Evolutionary conservation across 257 asterid species (phyloP), one percentile per base, ranked within the genome.

Genomic region (Solanum virginianum): DNA sequence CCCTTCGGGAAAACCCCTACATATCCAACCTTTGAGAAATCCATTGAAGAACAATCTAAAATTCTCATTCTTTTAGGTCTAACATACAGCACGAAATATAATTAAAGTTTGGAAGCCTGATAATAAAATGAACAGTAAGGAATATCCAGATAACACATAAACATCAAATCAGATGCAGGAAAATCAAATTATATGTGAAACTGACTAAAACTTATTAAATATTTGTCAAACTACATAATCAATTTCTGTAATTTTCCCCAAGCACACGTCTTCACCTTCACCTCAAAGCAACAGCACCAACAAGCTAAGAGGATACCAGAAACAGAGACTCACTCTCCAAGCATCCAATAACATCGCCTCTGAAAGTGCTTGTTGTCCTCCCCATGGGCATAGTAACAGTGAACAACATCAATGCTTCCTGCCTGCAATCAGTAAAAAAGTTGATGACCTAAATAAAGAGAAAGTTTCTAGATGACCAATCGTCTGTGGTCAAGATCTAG

Each of bases 321-420:
- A 10, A 18, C 16, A 70, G 29, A 70, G 54, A 86, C 88, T 86
- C 63, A 85, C 88, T 56, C 80, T 32, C 84, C 89, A 80, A 88
- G 89, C 86, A 88, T 68, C 90, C 90, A 88, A 83, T 88, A 88
- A 84, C 82, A 84, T 41, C 88, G 84, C 53, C 90, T 80, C 81
- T 86, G 90, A 77, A 88, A 88, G 41, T 81, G 54, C 74, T 86
- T 82, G 85, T 86, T 86, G 47, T 75, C 86, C 70, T 86, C 89
- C 39, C 89, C 88, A 81, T 84, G 90, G 55, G 89, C 89, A 81
- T 84, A 86, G 74, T 88, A 86, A 68, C 90, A 86, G 83, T 88
- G 88, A 43, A 88, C 85, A 56, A 63, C 86, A 80, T 85, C 90
- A n/a, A 82, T 65, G 62, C 88, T 79, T 18, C 90, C 88, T 20